phyloP scores from a whole-genome alignment of 192 early-diverging fungal genomes.

The Coemansia sp. region DNA sequence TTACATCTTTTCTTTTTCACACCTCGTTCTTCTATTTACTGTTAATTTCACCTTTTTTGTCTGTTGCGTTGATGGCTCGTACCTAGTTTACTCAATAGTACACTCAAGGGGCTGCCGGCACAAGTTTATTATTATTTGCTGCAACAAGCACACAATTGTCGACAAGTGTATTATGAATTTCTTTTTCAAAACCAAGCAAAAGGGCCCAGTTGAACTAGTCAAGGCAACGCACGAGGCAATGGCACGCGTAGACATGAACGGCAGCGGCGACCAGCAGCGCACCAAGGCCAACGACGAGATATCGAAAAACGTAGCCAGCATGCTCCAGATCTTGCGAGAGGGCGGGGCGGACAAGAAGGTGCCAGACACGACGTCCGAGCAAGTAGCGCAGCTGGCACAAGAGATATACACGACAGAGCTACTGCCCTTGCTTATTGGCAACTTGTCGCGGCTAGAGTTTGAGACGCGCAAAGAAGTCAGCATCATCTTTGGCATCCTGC shows the following conservation, averaged over 20 bases:
- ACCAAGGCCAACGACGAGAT: conserved; percentile 95
- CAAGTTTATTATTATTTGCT: conserved; percentile 5
- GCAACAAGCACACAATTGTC: background rate
- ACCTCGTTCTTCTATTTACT: background rate
- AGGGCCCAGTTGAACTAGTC: conserved; percentile 88
- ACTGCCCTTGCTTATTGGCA: conserved; percentile 82
- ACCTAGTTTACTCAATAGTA: background rate
- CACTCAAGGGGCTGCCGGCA: conserved; percentile 9
- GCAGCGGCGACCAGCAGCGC: conserved; percentile 60
- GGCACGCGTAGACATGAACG: conserved; percentile 60
- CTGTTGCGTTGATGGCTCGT: conserved; percentile 1
- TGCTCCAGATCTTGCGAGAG: conserved; percentile 94
- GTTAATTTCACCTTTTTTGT: background rate
- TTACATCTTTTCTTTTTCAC: background rate
- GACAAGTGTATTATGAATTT: conserved; percentile 62
- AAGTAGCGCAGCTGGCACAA: conserved; percentile 91
- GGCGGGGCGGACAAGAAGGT: conserved; percentile 78
- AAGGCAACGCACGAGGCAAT: conserved; percentile 84
- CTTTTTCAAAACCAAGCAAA: conserved; percentile 80
- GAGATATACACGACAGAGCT: conserved; percentile 94
- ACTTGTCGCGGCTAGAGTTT: conserved; percentile 93
- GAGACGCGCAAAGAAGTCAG: conserved; percentile 92
- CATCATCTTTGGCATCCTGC: conserved; percentile 95
- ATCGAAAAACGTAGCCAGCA: conserved; percentile 87
- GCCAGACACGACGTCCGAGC: conserved; percentile 69